These are phyloP conservation scores for Microthlaspi erraticum DNA, from an alignment of 345 rosid species.

Conservation along the genomic window DNA sequence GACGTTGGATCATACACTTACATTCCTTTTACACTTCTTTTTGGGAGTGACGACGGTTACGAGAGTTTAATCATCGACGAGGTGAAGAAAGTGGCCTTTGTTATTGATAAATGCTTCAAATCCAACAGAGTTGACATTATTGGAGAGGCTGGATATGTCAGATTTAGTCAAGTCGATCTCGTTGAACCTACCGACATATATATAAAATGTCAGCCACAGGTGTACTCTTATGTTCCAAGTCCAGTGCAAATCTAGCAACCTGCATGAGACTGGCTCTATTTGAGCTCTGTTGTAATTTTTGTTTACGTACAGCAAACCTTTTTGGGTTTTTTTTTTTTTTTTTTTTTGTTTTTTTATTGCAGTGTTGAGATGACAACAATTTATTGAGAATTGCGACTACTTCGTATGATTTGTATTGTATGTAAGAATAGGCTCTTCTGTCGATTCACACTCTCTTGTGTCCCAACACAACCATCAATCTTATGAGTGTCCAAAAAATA, in stretches of 20 bases:
- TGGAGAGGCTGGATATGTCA: not conserved
- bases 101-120: not conserved
- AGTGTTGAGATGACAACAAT: no score
- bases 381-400: no score
- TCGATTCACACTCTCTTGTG: conserved; percentile 15
- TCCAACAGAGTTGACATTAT: not conserved
- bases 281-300: no score
- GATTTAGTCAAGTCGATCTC: not conserved
- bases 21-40: no score
- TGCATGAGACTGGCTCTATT: no score
- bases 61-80: not conserved
- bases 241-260: not conserved
- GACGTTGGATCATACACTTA: no score
- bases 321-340: no score
- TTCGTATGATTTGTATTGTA: no score
- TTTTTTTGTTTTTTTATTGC: no score
- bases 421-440: not conserved
- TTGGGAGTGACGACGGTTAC: no score
- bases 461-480: not conserved
- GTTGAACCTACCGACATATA: no score
- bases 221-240: conserved; percentile 1
- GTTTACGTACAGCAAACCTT: no score
- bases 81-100: not conserved
- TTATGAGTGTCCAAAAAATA: not conserved
- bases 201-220: not conserved